Evolutionary conservation across 2,329 filamentous ascomycete genomes (phyloP), one percentile per base, ranked within the genome.

Genomic region (Colletotrichum spinosum): DNA sequence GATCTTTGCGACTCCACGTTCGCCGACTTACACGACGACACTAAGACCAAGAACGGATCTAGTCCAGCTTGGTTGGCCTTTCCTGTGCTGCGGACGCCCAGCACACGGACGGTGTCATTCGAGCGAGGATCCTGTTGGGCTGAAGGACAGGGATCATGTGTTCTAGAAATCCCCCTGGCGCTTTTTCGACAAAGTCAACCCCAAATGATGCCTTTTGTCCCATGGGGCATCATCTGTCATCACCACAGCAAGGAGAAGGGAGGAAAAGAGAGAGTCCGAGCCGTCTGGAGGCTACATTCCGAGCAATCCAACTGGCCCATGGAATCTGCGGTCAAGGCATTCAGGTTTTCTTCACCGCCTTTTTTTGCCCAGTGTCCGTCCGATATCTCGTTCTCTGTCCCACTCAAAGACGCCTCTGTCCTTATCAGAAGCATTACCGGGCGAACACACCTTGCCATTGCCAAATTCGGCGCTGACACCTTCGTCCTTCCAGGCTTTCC

Each of bases 121-220:
- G n/a, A 62, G 42, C 15, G 58, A 66, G 35, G 42, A 65, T 58
- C 58, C 56, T 68, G 53, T 33, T 58, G 54, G 63, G 68, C 68
- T 70, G 67, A 68, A 68, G 15, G 57, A 67, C 69, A 67, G 60
- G 69, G 68, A 56, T 69, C 13, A 12, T 25, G 25, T 25, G 33
- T 39, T 48, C 38, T 45, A 15, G 46, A 44, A 38, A 35, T 52
- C 15, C 52, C 60, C 63, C 41, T 59, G 64, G 41, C 25, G 53
- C 53, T 35, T 33, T 55, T 53, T 62, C 46, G 41, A 58, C 34
- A 52, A 67, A 65, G 46, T 65, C 62, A 38, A 61, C 48, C 56
- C 62, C 65, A 67, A 60, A 49, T 50, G 49, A 66, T 38, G 56
- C 52, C 55, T 38, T 34, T 42, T 49, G 48, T 39, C 46, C 37